Evolutionary conservation across 805 yeast genomes (phyloP).

Genomic region (Ogataea paraovalis): DNA sequence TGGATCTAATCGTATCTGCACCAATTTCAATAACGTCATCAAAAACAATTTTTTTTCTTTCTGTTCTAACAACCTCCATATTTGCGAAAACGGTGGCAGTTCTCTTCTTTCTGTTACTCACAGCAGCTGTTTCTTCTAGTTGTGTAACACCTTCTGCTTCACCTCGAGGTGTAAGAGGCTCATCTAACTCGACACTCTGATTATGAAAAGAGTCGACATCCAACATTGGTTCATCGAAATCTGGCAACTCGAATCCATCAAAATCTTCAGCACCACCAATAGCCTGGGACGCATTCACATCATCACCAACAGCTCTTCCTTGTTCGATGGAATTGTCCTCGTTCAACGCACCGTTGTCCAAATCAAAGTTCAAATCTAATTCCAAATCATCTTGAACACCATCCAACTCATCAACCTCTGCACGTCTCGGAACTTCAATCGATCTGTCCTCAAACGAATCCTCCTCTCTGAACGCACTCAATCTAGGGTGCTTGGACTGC

Average conservation of each 20-base stretch:
- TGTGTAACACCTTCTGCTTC: constrained; percentile 5
- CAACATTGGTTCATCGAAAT: constrained; percentile 24
- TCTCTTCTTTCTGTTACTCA: constrained; percentile 15
- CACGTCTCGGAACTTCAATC: constrained; percentile 42
- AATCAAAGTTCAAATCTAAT: constrained; percentile 32
- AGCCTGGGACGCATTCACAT: constrained; percentile 16
- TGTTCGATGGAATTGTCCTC: constrained; percentile 46
- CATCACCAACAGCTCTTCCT: constrained; percentile 42
- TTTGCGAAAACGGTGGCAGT: constrained; percentile 32
- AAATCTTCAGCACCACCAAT: constrained; percentile 23
- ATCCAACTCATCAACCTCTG: constrained; percentile 35
- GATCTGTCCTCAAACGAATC: constrained; percentile 45
- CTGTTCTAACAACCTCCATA: constrained; percentile 44
- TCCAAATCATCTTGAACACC: constrained; percentile 31
- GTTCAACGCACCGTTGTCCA: constrained; percentile 25
- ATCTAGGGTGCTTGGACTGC: constrained; percentile 6
- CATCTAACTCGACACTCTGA: constrained; percentile 9
- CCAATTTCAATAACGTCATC: constrained; percentile 44
- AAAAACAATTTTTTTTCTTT: constrained; percentile 41
- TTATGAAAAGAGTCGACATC: constrained; percentile 13
- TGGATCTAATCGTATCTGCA: constrained; percentile 33
- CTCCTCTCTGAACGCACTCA: constrained; percentile 10
- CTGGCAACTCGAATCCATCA: constrained; percentile 44
- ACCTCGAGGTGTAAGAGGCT: constrained; percentile 14
- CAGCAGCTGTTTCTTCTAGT: constrained; percentile 1